phyloP scores from a whole-genome alignment of 371 early-diverging fungal species.

The Smittium mucronatum region DNA sequence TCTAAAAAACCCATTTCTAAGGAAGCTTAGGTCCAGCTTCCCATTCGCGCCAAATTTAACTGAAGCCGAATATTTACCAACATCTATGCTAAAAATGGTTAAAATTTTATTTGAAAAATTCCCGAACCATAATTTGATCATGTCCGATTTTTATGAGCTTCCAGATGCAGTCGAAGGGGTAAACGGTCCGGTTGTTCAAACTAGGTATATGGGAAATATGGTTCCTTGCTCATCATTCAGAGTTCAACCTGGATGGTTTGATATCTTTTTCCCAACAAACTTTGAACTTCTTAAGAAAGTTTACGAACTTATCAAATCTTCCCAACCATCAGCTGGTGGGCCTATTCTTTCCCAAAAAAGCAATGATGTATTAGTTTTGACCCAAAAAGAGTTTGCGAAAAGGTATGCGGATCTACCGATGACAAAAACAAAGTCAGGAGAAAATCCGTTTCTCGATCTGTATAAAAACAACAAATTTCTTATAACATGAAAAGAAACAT shows the following conservation, averaged over 20 bases:
- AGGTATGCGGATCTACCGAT: constrained; percentile 60
- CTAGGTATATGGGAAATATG: constrained; percentile 74
- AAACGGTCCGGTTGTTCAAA: constrained; percentile 91
- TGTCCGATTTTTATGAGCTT: constrained; percentile 76
- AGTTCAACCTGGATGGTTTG: constrained; percentile 95
- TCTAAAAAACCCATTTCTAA: constrained; percentile 36
- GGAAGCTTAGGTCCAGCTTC: constrained; percentile 39
- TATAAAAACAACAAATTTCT: constrained; percentile 83
- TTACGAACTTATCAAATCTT: too few species aligned
- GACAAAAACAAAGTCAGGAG: constrained; percentile 70
- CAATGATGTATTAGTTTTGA: constrained; percentile 39
- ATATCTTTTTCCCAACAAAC: constrained; percentile 95
- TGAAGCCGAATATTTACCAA: constrained; percentile 77
- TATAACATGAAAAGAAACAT: constrained; percentile 21
- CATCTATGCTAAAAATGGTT: constrained; percentile 62
- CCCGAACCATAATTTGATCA: constrained; percentile 74
- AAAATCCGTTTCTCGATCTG: constrained; percentile 86
- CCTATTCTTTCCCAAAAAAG: too few species aligned
- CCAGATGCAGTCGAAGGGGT: constrained; percentile 69
- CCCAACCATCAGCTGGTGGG: too few species aligned
- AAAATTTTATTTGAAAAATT: constrained; percentile 61
- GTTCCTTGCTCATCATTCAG: constrained; percentile 87
- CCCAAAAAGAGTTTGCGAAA: constrained; percentile 66
- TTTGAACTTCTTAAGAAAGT: constrained; percentile 70
- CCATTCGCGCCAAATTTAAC: constrained; percentile 81